Base-by-base conservation (phyloP, 495 filamentous ascomycete species). In the Aspergillus saccharolyticus region DNA sequence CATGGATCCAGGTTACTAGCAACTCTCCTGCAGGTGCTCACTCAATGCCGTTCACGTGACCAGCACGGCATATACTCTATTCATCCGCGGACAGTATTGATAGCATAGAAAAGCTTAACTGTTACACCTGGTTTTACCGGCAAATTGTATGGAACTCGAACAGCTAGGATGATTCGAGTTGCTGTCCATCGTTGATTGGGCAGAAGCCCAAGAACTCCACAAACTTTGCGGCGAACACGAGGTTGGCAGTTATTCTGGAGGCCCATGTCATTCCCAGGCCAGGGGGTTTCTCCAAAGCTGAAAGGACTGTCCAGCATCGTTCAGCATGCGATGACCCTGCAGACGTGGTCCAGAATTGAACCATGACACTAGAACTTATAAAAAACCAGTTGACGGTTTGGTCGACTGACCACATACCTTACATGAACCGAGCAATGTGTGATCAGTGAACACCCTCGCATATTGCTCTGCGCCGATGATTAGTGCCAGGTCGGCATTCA, bases 321-420 rank as follows among this genome's bases (percentile, higher is more conserved):
- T 24, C n/a, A 50, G 4, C 47, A 50, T 24, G 47, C 47, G 47
- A 30, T 16, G 17, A 30, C 47, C 47, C 47, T 50, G 47, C 28
- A 50, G 8, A n/a, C 15, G 1, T 16, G 47, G 47, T 30, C 47
- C 30, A 50, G 47, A 50, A 49, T 24, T n/a, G 12, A 24, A 24
- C 7, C 46, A 49, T 49, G 15, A 10, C 46, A 49, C 14, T 49
- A 14, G 28, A 46, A 20, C n/a, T 25, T 8, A 16, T 25, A 4
- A 24, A 6, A 30, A 28, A 30, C 9, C n/a, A 28, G 22, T 18
- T 17, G 22, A 50, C 22, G 22, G 21, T 10, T 16, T 10, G 47
- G 47, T 50, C 47, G 47, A 50, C 47, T 50, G 47, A 50, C 47
- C 47, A 25, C 22, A 50, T 50, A 10, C 47, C 47, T 17, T 30